Base-by-base conservation (phyloP, 495 filamentous ascomycete species). In the Daldinia vernicosa region DNA sequence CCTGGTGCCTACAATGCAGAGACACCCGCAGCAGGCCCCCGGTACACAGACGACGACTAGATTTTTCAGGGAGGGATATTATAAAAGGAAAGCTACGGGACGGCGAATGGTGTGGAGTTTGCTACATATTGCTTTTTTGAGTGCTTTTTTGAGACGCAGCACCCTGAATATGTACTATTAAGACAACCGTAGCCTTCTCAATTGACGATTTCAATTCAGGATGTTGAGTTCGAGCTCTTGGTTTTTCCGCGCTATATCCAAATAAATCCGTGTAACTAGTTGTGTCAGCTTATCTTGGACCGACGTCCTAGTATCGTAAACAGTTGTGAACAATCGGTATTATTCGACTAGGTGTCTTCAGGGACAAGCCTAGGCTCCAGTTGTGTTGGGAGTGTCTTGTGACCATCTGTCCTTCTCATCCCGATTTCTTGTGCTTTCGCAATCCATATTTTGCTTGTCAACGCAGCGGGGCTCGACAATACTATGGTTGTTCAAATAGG, bases 1-100 rank as follows among this genome's bases (percentile, higher is more conserved):
- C 93, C 93, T 0, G 93, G 89, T 0, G 84, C 87, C 3, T 92
- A 91, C 74, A 89, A 87, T 35, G 88, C 91, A 22, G 90, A 92
- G 76, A 95, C 92, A 0, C 93, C 93, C 3, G 93, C 91, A 11
- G 89, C 90, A 9, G 88, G 84, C 51, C 86, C 86, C 30, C 77
- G 84, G 52, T 89, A 89, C 72, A 78, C 80, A 6, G 84, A 87
- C 52, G 84, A 86, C 57, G 84, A 86, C 59, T 80, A 75, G 50
- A 19, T 33, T 26, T 19, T 52, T 53, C 26, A 39, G 30, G 45
- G 51, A 50, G 60, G 24, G 43, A 26, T 26, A 62, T 43, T 27
- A 47, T 27, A 30, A 68, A 65, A 58, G 45, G 47, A 45, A 45
- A 66, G 39, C 55, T 62, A 69, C 24, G 39, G 66, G 26, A 40